Evolutionary conservation across 1,284 basidiomycete species (phyloP).

Genomic region (Leccinum pachyderme): DNA sequence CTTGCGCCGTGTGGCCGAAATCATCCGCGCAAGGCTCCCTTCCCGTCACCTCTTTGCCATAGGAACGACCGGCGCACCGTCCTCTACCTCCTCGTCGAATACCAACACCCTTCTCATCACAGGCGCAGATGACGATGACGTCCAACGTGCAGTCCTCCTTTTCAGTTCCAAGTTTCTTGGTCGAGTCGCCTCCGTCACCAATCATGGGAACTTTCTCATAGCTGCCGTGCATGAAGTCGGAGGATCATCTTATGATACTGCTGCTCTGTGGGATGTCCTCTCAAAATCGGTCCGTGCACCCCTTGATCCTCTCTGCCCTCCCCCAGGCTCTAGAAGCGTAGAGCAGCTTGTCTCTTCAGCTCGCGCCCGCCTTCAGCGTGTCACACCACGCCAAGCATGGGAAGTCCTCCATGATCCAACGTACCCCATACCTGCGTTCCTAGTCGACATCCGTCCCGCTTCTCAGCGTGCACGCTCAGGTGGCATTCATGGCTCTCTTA

Average conservation of each 20-base stretch:
- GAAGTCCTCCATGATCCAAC: conserved; percentile 53
- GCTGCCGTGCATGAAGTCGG: conserved; percentile 52
- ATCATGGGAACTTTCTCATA: conserved; percentile 42
- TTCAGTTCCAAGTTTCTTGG: conserved; percentile 62
- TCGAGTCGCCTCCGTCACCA: conserved; percentile 43
- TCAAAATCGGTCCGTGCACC: conserved; percentile 55
- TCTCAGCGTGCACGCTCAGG: conserved; percentile 56
- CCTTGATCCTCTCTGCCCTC: conserved; percentile 59
- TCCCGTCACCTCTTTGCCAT: conserved; percentile 57
- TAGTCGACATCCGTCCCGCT: conserved; percentile 72
- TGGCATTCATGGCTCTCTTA: conserved; percentile 56
- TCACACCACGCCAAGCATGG: conserved; percentile 59
- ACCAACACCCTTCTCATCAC: conserved; percentile 53
- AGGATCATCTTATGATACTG: conserved; percentile 52
- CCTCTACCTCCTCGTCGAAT: conserved; percentile 19
- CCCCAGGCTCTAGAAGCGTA: conserved; percentile 59
- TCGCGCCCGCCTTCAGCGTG: conserved; percentile 59
- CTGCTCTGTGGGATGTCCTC: conserved; percentile 63
- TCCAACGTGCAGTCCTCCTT: conserved; percentile 63
- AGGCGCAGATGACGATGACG: conserved; percentile 50
- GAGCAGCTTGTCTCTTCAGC: conserved; percentile 53
- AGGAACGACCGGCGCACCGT: conserved; percentile 42
- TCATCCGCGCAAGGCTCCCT: conserved; percentile 41
- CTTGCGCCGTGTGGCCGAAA: conserved; percentile 49
- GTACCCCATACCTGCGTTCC: conserved; percentile 56